Base-by-base conservation (phyloP, 257 asterid species). In the Thymus quinquecostatus region DNA sequence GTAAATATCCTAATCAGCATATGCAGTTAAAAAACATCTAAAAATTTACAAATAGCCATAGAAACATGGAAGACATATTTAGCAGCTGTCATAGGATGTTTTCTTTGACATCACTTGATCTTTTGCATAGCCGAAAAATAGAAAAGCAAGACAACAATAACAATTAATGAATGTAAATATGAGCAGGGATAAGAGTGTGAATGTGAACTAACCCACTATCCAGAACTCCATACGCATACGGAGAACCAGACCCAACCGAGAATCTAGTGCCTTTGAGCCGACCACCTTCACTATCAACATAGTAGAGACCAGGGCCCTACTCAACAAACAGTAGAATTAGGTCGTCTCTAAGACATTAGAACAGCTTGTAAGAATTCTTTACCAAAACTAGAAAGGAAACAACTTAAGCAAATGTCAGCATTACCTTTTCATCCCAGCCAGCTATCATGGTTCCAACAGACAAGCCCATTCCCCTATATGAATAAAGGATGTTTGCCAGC, bases 231-330 rank as follows among this genome's bases (percentile, higher is more conserved):
- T 91, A 94, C 58, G 98, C 99, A 81, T 91, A 94, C 8, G 97
- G 98, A 34, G 97, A 91, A 80, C 99, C 99, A 78, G 99, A 94
- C 44, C 99, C 99, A 67, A 95, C 99, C 2, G 99, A 95, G 84
- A 92, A 91, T 79, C 89, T 82, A 65, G 80, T 86, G 85, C 99
- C 99, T 82, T 94, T 94, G 38, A 94, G 96, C 71, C 98, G 81
- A 45, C 98, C 99, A 43, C 99, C 99, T 75, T 94, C 99, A 74
- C 98, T 94, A 79, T 94, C 99, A 65, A 91, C 98, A 34, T 91
- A 91, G 58, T 94, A 89, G 29, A 94, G 92, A 51, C 95, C 97
- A 58, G 98, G 98, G 63, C 99, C 99, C 99, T 94, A 60, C 59
- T 40, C 70, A 77, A 74, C 72, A 5, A 70, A n/a, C 60, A 69